Evolutionary conservation across 441 rosid genomes (phyloP).

Genomic region (Gossypium davidsonii): DNA sequence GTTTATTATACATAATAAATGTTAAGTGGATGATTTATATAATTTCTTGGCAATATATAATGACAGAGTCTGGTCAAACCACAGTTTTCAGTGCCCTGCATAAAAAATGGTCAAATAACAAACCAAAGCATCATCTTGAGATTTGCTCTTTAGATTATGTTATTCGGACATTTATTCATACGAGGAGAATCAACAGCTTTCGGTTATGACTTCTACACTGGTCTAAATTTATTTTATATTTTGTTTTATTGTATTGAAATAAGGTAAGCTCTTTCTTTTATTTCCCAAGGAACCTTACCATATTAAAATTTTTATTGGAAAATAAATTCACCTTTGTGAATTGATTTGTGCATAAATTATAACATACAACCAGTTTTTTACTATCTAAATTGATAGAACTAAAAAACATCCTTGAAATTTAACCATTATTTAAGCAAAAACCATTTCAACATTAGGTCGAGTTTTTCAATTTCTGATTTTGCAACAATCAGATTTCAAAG

Average conservation of each 20-base stretch:
- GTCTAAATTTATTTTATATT: background rate
- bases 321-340: no score
- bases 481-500: background rate
- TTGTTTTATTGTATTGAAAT: background rate
- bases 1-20: background rate
- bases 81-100: background rate
- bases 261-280: background rate
- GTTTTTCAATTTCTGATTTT: no score
- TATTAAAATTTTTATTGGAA: no score
- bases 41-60: background rate
- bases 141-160: background rate
- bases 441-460: background rate
- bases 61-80: background rate
- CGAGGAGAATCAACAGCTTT: conserved; percentile 3
- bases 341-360: no score
- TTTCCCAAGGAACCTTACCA: background rate
- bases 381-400: no score
- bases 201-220: background rate
- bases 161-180: background rate
- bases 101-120: background rate
- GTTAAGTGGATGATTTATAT: no score
- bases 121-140: background rate
- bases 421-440: background rate
- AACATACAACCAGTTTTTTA: no score
- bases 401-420: background rate